These are phyloP conservation scores for Heterobasidion parviporum DNA, from an alignment of 1,284 basidiomycete genomes.

Conservation along the genomic window DNA sequence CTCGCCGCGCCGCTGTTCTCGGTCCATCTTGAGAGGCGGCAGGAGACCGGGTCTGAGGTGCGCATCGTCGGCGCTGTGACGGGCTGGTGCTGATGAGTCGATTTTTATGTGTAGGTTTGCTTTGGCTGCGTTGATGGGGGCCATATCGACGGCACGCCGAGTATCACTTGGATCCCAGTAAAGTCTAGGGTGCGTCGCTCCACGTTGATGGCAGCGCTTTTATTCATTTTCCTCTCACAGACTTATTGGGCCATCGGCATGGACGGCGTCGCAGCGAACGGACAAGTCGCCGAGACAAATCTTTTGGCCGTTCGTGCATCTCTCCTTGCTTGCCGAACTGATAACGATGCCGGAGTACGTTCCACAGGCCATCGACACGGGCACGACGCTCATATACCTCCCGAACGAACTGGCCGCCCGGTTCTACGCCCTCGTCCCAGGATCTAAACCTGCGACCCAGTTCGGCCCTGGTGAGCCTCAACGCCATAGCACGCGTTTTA, in stretches of 20 bases:
- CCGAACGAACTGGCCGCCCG: constrained; percentile 27
- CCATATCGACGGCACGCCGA: constrained; percentile 35
- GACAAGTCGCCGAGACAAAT: constrained; percentile 13
- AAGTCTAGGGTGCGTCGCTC: constrained; percentile 30
- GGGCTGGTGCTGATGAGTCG: constrained; percentile 17
- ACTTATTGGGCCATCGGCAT: constrained; percentile 50
- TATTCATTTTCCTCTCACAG: constrained; percentile 17
- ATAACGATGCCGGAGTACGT: background rate
- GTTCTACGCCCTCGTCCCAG: constrained; percentile 43
- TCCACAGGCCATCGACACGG: constrained; percentile 51
- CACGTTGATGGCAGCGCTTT: background rate
- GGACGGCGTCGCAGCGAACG: constrained; percentile 31
- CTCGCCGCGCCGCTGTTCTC: constrained; percentile 45
- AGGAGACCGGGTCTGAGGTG: constrained; percentile 23
- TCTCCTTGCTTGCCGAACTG: background rate
- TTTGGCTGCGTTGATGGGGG: constrained; percentile 49
- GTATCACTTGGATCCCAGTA: constrained; percentile 40
- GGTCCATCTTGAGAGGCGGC: constrained; percentile 42
- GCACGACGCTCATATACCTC: constrained; percentile 51
- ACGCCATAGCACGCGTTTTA: background rate
- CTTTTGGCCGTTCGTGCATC: constrained; percentile 30
- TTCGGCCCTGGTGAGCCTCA: constrained; percentile 32
- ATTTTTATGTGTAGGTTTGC: constrained; percentile 24
- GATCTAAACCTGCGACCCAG: constrained; percentile 28
- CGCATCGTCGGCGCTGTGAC: background rate